Evolutionary conservation across 495 filamentous ascomycete species (phyloP).

Genomic region (Penicilliopsis zonata): DNA sequence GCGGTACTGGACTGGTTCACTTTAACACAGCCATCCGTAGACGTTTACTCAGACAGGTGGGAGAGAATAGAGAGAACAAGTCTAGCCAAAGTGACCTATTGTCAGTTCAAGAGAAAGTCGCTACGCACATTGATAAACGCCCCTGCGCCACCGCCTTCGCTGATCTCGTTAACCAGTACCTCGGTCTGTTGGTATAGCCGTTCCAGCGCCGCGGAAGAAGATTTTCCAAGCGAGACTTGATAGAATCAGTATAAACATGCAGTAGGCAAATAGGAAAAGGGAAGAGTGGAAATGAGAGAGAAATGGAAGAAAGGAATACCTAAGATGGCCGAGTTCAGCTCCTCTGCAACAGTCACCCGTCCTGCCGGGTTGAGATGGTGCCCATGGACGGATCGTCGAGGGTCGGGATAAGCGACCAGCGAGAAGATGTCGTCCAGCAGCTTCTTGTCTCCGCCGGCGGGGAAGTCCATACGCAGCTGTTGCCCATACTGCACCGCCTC

Average conservation of each 20-base stretch:
- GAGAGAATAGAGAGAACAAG: constrained; percentile 2
- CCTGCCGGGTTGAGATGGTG: constrained; percentile 67
- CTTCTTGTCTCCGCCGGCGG: constrained; percentile 51
- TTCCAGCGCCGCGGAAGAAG: constrained; percentile 76
- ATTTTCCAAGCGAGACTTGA: constrained; percentile 79
- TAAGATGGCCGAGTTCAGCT: constrained; percentile 87
- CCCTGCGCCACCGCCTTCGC: constrained; percentile 71
- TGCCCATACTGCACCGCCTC: constrained; percentile 75
- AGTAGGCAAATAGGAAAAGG: constrained; percentile 2
- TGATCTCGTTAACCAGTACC: constrained; percentile 70
- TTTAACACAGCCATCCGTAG: too few relatives aligned
- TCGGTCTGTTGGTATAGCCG: constrained; percentile 77
- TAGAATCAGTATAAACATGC: constrained; percentile 1
- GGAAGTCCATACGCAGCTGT: constrained; percentile 64
- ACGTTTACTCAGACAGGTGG: too few relatives aligned
- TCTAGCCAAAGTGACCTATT: constrained; percentile 1
- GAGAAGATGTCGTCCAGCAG: constrained; percentile 79
- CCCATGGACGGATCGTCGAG: constrained; percentile 59
- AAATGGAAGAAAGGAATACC: constrained; percentile 39
- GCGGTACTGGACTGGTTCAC: too few relatives aligned
- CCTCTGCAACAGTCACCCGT: constrained; percentile 75
- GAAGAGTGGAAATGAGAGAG: constrained; percentile 1
- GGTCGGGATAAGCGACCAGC: constrained; percentile 76
- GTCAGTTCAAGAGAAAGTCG: constrained; percentile 49
- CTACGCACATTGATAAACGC: constrained; percentile 75